A percentile compares a stretch with the other conserved stretches of the same genome.
Evolutionary conservation across 805 yeast species (phyloP).

Genomic region (Spathaspora passalidarum): DNA sequence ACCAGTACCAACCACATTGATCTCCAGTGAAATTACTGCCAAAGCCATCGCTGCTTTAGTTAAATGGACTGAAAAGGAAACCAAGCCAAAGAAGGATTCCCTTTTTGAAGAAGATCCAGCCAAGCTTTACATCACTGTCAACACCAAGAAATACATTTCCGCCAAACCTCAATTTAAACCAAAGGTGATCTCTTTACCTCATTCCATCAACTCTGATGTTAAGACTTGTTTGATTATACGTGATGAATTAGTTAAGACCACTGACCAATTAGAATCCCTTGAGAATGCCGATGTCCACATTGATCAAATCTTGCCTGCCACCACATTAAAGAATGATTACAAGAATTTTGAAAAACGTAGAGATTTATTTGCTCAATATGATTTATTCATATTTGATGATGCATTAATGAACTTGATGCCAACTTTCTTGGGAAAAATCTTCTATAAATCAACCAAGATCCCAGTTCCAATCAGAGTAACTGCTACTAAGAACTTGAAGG

Average conservation of each 20-base stretch:
- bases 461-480: slow-evolving; percentile 44
- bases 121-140: slow-evolving; percentile 57
- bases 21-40: slow-evolving; percentile 19
- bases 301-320: slow-evolving; percentile 60
- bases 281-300: slow-evolving; percentile 49
- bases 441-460: slow-evolving; percentile 57
- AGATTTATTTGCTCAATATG: slow-evolving; percentile 63
- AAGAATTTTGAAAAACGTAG: slow-evolving; percentile 88
- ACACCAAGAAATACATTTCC: slow-evolving; percentile 62
- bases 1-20: slow-evolving; percentile 9
- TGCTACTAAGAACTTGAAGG: slow-evolving; percentile 28
- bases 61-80: slow-evolving; percentile 46
- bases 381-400: slow-evolving; percentile 82
- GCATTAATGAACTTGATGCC: slow-evolving; percentile 79
- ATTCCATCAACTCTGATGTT: slow-evolving; percentile 44
- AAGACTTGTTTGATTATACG: slow-evolving; percentile 66
- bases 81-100: slow-evolving; percentile 38
- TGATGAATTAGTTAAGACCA: slow-evolving; percentile 49
- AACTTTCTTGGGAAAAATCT: slow-evolving; percentile 74
- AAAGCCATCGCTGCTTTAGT: slow-evolving; percentile 66
- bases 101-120: slow-evolving; percentile 48
- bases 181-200: slow-evolving; percentile 42
- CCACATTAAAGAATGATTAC: slow-evolving; percentile 77
- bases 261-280: slow-evolving; percentile 42
- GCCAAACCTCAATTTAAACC: slow-evolving; percentile 60